These are phyloP conservation scores for Teratosphaeria destructans DNA, from an alignment of 2,329 filamentous ascomycete genomes.

Conservation along the genomic window DNA sequence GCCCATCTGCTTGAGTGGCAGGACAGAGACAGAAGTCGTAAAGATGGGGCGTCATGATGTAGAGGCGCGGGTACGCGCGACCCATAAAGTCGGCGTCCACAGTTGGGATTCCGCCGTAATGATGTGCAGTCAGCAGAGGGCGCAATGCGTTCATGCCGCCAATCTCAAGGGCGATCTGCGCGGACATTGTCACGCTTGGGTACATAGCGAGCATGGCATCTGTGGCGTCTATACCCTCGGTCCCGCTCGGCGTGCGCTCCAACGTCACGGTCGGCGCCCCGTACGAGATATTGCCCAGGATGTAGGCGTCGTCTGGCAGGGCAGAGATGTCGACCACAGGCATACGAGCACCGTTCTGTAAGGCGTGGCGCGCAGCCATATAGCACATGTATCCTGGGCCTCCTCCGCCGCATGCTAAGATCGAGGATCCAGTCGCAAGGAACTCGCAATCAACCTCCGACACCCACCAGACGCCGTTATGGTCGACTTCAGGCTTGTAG, in stretches of 20 bases:
- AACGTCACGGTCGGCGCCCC: conserved; percentile 51
- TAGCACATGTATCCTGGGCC: conserved; percentile 45
- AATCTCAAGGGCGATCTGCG: conserved; percentile 54
- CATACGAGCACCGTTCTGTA: conserved; percentile 42
- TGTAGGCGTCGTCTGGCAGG: conserved; percentile 40
- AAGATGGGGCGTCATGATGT: conserved; percentile 36
- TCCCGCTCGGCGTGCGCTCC: conserved; percentile 46
- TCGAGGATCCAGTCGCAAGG: conserved; percentile 49
- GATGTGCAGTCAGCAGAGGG: conserved; percentile 45
- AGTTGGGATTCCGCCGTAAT: conserved; percentile 36
- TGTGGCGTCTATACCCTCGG: conserved; percentile 38
- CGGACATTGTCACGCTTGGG: conserved; percentile 35
- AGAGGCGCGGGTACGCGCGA: conserved; percentile 36
- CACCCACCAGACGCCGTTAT: conserved; percentile 43
- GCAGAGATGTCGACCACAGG: conserved; percentile 43
- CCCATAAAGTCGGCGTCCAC: conserved; percentile 40
- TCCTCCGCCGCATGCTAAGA: conserved; percentile 52
- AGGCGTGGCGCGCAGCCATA: conserved; percentile 42
- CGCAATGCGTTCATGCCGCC: conserved; percentile 56
- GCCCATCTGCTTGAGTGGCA: conserved; percentile 36
- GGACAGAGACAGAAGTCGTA: conserved; percentile 31
- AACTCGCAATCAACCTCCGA: conserved; percentile 48
- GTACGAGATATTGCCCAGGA: conserved; percentile 47
- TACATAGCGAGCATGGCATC: conserved; percentile 42
- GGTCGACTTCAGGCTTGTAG: conserved; percentile 31